Evolutionary conservation across 2,329 filamentous ascomycete species (phyloP).

Genomic region (Trichoderma lentiforme): DNA sequence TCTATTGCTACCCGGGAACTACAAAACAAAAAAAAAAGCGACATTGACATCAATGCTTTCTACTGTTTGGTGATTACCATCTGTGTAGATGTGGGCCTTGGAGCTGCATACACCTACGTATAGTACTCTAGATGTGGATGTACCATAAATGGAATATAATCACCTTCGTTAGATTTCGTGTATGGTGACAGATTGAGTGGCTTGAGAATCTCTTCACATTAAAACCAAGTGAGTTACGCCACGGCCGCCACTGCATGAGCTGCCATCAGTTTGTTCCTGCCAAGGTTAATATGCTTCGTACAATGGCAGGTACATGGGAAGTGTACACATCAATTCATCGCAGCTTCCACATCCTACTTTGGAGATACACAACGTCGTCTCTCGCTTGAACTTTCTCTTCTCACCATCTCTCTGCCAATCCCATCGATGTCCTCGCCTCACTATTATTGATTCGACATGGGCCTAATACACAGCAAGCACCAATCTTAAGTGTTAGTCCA

Average conservation of each 20-base stretch:
- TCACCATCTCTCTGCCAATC: not conserved
- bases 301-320: not conserved
- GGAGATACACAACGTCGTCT: not conserved
- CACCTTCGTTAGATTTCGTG: not conserved
- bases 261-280: not conserved
- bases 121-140: no score
- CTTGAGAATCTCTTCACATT: not conserved
- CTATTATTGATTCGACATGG: not conserved
- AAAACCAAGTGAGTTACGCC: conserved; percentile 2
- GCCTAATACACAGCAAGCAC: not conserved
- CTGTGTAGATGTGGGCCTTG: not conserved
- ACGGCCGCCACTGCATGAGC: conserved; percentile 5
- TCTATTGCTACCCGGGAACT: not conserved
- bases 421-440: not conserved
- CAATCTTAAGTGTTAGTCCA: not conserved
- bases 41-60: not conserved
- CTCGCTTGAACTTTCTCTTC: not conserved
- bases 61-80: not conserved
- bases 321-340: not conserved
- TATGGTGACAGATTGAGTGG: not conserved
- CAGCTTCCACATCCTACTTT: not conserved
- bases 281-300: not conserved
- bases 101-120: no score
- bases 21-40: not conserved
- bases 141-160: not conserved